Conservation (phyloP, 192 early-diverging fungal genomes). For the Mortierella claussenii region DNA sequence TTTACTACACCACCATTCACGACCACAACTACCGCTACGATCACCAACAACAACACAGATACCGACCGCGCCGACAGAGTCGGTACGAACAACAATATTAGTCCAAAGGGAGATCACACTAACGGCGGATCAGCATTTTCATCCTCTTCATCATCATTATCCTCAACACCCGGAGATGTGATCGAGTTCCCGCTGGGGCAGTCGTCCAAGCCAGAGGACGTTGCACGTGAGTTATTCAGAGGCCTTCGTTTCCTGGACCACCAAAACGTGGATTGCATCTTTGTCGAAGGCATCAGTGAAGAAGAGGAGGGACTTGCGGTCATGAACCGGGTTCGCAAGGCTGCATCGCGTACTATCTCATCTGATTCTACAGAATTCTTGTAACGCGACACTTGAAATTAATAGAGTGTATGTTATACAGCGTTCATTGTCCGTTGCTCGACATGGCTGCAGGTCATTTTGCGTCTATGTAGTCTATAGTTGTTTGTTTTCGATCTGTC, state of each 20-base stretch:
- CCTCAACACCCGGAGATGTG: conserved; percentile 5
- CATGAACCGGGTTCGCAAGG: conserved; percentile 96
- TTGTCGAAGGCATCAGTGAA: conserved; percentile 93
- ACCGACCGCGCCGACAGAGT: too few species aligned
- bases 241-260: conserved; percentile 83
- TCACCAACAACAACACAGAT: neutral
- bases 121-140: neutral
- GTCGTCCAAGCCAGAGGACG: conserved; percentile 59
- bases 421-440: neutral
- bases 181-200: conserved; percentile 68
- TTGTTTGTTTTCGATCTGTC: neutral
- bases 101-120: neutral
- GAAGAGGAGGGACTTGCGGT: conserved; percentile 91
- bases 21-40: neutral
- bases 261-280: conserved; percentile 73
- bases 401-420: neutral
- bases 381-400: conserved; percentile 3
- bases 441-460: too few species aligned
- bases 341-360: conserved; percentile 72
- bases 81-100: too few species aligned
- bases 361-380: conserved; percentile 7
- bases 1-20: conserved; percentile 2
- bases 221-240: conserved; percentile 86
- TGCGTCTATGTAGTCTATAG: neutral
- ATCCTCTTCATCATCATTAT: neutral